These are phyloP conservation scores for Phytophthora chlamydospora DNA, from an alignment of 352 stramenopile genomes.

Conservation along the genomic window DNA sequence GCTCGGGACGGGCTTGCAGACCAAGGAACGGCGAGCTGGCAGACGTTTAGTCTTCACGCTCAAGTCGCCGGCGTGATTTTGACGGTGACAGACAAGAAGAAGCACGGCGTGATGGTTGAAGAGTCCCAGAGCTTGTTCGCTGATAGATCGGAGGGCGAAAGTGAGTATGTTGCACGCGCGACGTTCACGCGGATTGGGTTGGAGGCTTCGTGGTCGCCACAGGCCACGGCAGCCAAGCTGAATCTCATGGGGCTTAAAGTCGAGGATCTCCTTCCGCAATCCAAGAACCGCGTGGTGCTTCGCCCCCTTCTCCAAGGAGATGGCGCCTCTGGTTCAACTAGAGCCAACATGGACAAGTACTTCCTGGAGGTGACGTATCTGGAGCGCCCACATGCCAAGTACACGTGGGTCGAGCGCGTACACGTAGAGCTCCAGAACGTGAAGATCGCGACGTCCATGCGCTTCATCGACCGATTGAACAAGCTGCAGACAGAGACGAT, in stretches of 20 bases:
- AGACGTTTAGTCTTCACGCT: conserved; percentile 67
- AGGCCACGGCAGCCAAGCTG: conserved; percentile 60
- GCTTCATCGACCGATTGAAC: conserved; percentile 77
- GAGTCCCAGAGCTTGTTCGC: conserved; percentile 33
- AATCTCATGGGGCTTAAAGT: conserved; percentile 79
- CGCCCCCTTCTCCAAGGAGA: conserved; percentile 48
- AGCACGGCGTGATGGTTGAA: conserved; percentile 16
- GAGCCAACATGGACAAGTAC: conserved; percentile 41
- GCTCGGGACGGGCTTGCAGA: conserved; percentile 8
- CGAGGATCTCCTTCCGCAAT: conserved; percentile 67
- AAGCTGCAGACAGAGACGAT: conserved; percentile 64
- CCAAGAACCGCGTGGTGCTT: conserved; percentile 73
- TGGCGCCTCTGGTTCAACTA: conserved; percentile 14
- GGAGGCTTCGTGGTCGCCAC: conserved; percentile 50
- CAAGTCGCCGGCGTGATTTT: conserved; percentile 75
- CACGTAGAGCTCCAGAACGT: conserved; percentile 71
- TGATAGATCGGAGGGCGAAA: conserved; percentile 22
- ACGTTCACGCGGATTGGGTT: conserved; percentile 72
- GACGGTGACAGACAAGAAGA: conserved; percentile 77
- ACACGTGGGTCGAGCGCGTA: conserved; percentile 69
- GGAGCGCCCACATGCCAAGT: conserved; percentile 73
- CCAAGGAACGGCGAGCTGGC: conserved; percentile 38
- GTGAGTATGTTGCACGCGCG: conserved; percentile 66
- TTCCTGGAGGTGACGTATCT: conserved; percentile 78
- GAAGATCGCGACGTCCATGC: conserved; percentile 79